Base-by-base conservation (phyloP, 2,329 filamentous ascomycete species). In the Neofusicoccum cordaticola region DNA sequence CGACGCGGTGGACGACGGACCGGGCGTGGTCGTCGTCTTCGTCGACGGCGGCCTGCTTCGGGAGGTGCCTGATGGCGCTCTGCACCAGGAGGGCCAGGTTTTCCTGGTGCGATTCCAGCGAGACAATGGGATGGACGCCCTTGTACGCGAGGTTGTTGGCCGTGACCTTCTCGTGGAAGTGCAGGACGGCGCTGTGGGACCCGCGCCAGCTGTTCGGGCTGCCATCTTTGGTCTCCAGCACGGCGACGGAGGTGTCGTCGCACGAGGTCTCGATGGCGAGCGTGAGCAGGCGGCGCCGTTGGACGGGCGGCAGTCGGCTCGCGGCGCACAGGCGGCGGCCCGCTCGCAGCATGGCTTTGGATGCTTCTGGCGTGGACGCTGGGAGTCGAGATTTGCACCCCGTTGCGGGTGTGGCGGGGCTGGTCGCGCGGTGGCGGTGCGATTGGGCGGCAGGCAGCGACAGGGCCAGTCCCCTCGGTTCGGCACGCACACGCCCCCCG, bases 211-310 rank as follows among this genome's bases (percentile, higher is more conserved):
- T 39, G n/a, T n/a, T 34, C 41, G 42, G 41, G 61, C 70, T 71
- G 66, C 63, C 45, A 17, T 65, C 39, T 67, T 52, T 2, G 57
- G 48, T 4, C 72, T 91, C 86, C 44, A 97, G 83, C 53, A 98
- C 79, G 35, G 94, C 90, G 19, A 97, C 93, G 65, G 90, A 93
- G 0, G 93, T 97, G 80, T 98, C 94, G 79, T 98, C 94, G 83
- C 94, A 95, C 2, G 90, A 93, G 9, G 90, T 90, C 76, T 95
- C 91, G 73, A 95, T 93, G 61, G 90, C 90, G 56, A 94, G 84
- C 4, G 81, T 83, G 66, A 77, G 72, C 53, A 81, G 68, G 45
- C 64, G 58, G 45, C 77, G 75, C 34, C 66, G 61, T 50, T 22
- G 50, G 35, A 31, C 41, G n/a, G 37, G 12, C 42, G 9, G 41